Percentiles rank a stretch among this genome's conserved stretches.
These are phyloP conservation scores for Colletotrichum euphorbiae DNA, from an alignment of 2,329 filamentous ascomycete species.

Conservation along the genomic window DNA sequence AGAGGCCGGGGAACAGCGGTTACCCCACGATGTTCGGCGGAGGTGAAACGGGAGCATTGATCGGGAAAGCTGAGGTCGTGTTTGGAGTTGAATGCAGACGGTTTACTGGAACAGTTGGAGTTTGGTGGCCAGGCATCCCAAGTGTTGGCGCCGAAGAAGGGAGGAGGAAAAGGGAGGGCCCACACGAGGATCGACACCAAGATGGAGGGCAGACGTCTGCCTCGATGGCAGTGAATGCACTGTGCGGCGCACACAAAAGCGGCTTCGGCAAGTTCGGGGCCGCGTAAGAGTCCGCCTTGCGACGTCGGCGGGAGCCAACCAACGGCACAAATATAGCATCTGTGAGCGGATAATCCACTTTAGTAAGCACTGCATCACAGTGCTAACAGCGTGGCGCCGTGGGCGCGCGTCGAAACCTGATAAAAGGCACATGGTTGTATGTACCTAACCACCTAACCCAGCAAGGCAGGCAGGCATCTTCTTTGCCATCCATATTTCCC, in stretches of 20 bases:
- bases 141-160: neutral
- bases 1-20: neutral
- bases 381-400: neutral
- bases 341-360: neutral
- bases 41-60: constrained; percentile 39
- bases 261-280: constrained; percentile 28
- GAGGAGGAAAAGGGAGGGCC: neutral
- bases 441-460: neutral
- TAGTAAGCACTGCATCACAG: constrained; percentile 1
- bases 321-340: constrained; percentile 12
- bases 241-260: constrained; percentile 12
- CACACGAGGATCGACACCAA: constrained; percentile 1
- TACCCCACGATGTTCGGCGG: constrained; percentile 17
- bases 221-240: constrained; percentile 8
- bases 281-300: neutral
- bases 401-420: constrained; percentile 20
- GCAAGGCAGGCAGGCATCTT: neutral
- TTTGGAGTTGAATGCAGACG: constrained; percentile 35
- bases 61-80: constrained; percentile 28
- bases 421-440: neutral
- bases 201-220: neutral
- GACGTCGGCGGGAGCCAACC: neutral
- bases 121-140: constrained; percentile 9
- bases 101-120: constrained; percentile 26
- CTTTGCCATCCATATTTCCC: no score